A percentile compares a stretch with the other conserved stretches of the same genome.
Conservation (phyloP, 2,329 filamentous ascomycete species). For the Phaeosphaeria sp. region DNA sequence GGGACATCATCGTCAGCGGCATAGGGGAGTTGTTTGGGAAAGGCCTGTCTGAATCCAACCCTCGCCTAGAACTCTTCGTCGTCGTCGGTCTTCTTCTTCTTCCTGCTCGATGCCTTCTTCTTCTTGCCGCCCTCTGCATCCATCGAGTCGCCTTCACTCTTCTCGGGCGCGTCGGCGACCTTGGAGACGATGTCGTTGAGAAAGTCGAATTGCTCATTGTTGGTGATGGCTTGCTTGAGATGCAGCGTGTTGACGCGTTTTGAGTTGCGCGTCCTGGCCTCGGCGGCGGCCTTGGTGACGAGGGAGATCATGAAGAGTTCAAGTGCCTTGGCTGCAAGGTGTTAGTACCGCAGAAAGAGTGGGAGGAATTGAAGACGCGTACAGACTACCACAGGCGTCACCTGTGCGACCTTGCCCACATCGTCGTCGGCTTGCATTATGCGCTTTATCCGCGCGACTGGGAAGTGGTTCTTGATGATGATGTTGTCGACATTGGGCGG, state of each 20-base stretch:
- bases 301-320: slow-evolving; percentile 98
- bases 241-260: slow-evolving; percentile 91
- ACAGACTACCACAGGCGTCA: slow-evolving; percentile 92
- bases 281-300: slow-evolving; percentile 84
- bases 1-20: not conserved
- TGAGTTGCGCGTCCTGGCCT: slow-evolving; percentile 81
- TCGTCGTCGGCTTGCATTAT: slow-evolving; percentile 99
- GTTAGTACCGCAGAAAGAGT: slow-evolving; percentile 8
- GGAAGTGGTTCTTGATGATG: slow-evolving; percentile 92
- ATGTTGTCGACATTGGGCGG: slow-evolving; percentile 59
- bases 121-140: slow-evolving; percentile 52
- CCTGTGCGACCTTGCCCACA: slow-evolving; percentile 96
- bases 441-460: slow-evolving; percentile 94
- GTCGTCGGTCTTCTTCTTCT: slow-evolving; percentile 48
- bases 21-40: not conserved
- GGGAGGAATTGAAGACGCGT: slow-evolving; percentile 41
- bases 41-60: too few species aligned
- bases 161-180: slow-evolving; percentile 70
- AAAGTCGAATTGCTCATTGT: slow-evolving; percentile 94
- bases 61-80: slow-evolving; percentile 43
- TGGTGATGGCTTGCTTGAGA: slow-evolving; percentile 87
- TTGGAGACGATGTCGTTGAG: slow-evolving; percentile 88
- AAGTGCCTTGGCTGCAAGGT: slow-evolving; percentile 76
- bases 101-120: slow-evolving; percentile 49
- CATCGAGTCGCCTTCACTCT: slow-evolving; percentile 54